Conservation (phyloP, 2,329 filamentous ascomycete species). For the Penicillium digitatum region DNA sequence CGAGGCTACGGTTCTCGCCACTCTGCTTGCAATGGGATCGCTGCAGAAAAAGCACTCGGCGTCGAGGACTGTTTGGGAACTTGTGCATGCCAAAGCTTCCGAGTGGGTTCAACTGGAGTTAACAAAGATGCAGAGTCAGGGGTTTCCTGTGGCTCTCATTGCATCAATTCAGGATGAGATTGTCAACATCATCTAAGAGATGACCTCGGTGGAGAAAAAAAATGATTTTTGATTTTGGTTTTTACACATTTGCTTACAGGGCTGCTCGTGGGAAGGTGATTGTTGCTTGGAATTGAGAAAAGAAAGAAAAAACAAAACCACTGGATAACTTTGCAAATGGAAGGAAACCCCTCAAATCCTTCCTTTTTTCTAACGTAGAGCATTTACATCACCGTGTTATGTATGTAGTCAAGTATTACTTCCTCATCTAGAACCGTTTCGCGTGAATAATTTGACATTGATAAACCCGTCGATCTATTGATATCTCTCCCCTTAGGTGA, state of each 20-base stretch:
- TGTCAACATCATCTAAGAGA: not conserved
- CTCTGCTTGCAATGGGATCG: slow-evolving; percentile 14
- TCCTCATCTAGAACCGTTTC: too few species aligned
- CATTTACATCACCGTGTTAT: too few species aligned
- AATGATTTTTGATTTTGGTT: not conserved
- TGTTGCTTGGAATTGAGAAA: not conserved
- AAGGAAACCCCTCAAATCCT: not conserved
- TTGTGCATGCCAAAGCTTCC: slow-evolving; percentile 18
- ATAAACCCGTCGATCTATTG: too few species aligned
- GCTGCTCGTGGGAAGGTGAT: not conserved
- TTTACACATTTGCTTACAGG: not conserved
- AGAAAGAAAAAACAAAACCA: not conserved
- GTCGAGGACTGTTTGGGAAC: slow-evolving; percentile 12
- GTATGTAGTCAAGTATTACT: too few species aligned
- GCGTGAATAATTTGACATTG: too few species aligned
- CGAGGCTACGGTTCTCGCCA: slow-evolving; percentile 7
- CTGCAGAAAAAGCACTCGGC: slow-evolving; percentile 2
- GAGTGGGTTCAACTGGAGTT: slow-evolving; percentile 6
- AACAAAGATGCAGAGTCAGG: not conserved
- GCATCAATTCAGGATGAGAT: not conserved
- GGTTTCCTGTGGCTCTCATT: not conserved
- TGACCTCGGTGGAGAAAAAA: not conserved
- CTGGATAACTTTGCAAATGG: not conserved
- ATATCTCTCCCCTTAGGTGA: too few species aligned
- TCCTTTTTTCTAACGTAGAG: not conserved